phyloP scores from a whole-genome alignment of 345 rosid species.

The Raphanus raphanistrum region DNA sequence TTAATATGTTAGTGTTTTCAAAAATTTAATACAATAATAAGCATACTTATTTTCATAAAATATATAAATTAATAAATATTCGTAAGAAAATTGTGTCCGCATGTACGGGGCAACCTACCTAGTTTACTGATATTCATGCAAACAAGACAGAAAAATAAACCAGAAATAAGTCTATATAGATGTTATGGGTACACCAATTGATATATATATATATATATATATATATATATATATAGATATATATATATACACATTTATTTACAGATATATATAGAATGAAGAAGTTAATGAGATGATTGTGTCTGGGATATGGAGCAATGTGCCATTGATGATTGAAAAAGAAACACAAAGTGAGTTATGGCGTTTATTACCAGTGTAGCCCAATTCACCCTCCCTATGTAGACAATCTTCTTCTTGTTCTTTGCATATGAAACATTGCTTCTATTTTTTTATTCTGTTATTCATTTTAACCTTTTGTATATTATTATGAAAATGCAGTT shows the following conservation, averaged over 20 bases:
- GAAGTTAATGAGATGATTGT: conserved; percentile 37
- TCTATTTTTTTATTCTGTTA: conserved; percentile 32
- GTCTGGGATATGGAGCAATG: conserved; percentile 44
- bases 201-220: background rate
- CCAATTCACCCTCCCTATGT: conserved; percentile 50
- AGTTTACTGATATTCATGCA: conserved; percentile 38
- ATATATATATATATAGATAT: background rate
- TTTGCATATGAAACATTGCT: conserved; percentile 56
- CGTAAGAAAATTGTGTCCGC: too few species aligned
- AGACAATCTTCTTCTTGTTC: conserved; percentile 53
- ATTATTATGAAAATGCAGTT: background rate
- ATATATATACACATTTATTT: background rate
- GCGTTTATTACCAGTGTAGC: conserved; percentile 52
- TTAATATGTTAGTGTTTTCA: too few species aligned
- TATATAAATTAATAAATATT: too few species aligned
- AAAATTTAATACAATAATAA: too few species aligned
- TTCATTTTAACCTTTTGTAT: conserved; percentile 31
- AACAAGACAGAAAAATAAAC: background rate
- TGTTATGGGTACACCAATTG: conserved; percentile 49
- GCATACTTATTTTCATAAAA: too few species aligned
- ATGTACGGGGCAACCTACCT: too few species aligned
- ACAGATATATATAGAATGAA: conserved; percentile 8
- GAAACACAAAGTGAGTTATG: conserved; percentile 55
- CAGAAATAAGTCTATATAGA: conserved; percentile 25
- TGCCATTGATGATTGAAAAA: conserved; percentile 57